Conservation (phyloP, 2,329 filamentous ascomycete species). For the Sclerotinia trifoliorum region DNA sequence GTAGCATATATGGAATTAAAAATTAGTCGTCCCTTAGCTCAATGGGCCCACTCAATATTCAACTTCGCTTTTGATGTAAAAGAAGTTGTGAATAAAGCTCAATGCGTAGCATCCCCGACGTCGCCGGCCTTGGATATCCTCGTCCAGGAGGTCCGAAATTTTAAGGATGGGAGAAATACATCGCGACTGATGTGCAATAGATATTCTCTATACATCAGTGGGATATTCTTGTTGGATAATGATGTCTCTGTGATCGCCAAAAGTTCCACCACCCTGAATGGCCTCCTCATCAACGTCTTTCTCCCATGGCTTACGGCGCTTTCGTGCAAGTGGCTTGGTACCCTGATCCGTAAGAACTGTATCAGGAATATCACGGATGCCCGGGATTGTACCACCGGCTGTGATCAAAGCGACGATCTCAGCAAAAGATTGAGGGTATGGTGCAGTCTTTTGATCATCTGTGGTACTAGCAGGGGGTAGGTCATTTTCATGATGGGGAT, state of each 20-base stretch:
- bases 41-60: neutral
- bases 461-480: slow-evolving; percentile 18
- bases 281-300: slow-evolving; percentile 46
- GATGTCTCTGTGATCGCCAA: slow-evolving; percentile 22
- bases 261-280: slow-evolving; percentile 31
- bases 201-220: neutral
- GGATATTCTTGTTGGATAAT: slow-evolving; percentile 22
- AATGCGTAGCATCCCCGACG: neutral
- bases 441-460: slow-evolving; percentile 50
- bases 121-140: neutral
- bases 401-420: slow-evolving; percentile 84
- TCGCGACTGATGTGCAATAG: neutral
- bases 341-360: slow-evolving; percentile 72
- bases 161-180: neutral
- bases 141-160: neutral
- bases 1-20: neutral
- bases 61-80: neutral
- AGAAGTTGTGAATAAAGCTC: neutral
- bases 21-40: neutral
- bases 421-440: slow-evolving; percentile 79
- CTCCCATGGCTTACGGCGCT: slow-evolving; percentile 75
- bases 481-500: slow-evolving; percentile 20
- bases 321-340: slow-evolving; percentile 40
- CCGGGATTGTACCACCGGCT: slow-evolving; percentile 77
- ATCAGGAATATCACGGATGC: slow-evolving; percentile 82